Evolutionary conservation across 306 rosid species (phyloP).

Genomic region (Cucumis cinereus): DNA sequence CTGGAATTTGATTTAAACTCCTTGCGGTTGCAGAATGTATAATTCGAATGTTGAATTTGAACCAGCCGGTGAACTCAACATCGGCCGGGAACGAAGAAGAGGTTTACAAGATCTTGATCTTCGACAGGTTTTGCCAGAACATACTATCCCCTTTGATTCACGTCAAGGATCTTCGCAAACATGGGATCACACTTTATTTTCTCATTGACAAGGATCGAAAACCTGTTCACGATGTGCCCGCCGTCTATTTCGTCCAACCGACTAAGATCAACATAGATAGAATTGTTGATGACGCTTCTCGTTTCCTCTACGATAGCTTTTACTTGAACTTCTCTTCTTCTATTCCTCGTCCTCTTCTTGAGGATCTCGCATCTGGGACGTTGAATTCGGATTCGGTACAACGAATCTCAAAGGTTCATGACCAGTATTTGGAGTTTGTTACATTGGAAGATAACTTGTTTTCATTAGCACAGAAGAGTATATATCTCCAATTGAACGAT

Average conservation of each 20-base stretch:
- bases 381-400: constrained; percentile 54
- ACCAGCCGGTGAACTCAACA: constrained; percentile 59
- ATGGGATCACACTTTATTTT: constrained; percentile 82
- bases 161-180: constrained; percentile 92
- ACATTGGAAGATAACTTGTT: constrained; percentile 78
- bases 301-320: constrained; percentile 59
- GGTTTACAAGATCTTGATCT: constrained; percentile 84
- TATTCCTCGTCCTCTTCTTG: constrained; percentile 83
- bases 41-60: constrained; percentile 79
- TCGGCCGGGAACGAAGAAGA: constrained; percentile 83
- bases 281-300: constrained; percentile 64
- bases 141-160: constrained; percentile 78
- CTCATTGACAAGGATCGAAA: constrained; percentile 89
- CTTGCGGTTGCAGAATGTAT: constrained; percentile 57
- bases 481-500: constrained; percentile 67
- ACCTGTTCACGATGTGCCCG: constrained; percentile 85
- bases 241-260: constrained; percentile 84
- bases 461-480: constrained; percentile 67
- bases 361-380: constrained; percentile 81
- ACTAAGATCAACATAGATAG: constrained; percentile 49
- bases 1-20: background rate
- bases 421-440: constrained; percentile 86
- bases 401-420: constrained; percentile 75
- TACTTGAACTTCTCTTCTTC: constrained; percentile 77
- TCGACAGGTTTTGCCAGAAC: constrained; percentile 78